Conservation (phyloP, 805 yeast genomes). For the Suhomyces canberraensis region DNA sequence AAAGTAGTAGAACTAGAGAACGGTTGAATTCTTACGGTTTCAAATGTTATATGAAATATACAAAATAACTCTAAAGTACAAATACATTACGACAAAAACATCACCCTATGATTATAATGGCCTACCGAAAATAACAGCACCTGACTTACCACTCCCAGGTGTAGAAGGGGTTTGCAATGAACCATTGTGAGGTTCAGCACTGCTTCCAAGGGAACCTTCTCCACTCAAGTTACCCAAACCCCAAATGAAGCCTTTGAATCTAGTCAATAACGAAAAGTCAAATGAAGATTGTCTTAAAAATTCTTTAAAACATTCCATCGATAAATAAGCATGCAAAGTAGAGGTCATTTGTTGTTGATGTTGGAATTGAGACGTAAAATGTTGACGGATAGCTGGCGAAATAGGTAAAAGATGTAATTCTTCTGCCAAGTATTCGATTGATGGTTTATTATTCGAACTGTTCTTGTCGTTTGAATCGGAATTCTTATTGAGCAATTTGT, state of each 20-base stretch:
- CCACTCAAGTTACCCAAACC: constrained; percentile 40
- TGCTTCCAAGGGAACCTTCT: constrained; percentile 6
- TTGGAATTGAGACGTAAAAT: constrained; percentile 20
- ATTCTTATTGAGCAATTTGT: constrained; percentile 30
- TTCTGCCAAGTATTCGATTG: constrained; percentile 65
- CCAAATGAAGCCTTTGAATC: constrained; percentile 50
- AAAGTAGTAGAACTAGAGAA: no score
- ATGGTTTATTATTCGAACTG: constrained; percentile 32
- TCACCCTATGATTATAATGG: constrained; percentile 9
- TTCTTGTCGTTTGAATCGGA: constrained; percentile 7
- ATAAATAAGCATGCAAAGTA: constrained; percentile 60
- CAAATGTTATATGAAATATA: no score
- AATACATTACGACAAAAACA: not conserved
- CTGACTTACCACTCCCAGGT: constrained; percentile 21
- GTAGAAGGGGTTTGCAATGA: constrained; percentile 18
- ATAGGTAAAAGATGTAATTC: constrained; percentile 63
- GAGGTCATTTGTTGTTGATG: constrained; percentile 39
- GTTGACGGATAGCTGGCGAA: constrained; percentile 43
- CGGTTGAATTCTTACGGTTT: no score
- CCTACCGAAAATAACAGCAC: constrained; percentile 31
- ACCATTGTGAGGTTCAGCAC: constrained; percentile 6
- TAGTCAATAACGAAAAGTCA: constrained; percentile 21
- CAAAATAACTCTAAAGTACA: constrained; percentile 4
- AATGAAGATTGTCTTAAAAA: constrained; percentile 32
- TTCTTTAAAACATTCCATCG: constrained; percentile 64